Base-by-base conservation (phyloP, 495 filamentous ascomycete species). In the Cryomyces minteri region DNA sequence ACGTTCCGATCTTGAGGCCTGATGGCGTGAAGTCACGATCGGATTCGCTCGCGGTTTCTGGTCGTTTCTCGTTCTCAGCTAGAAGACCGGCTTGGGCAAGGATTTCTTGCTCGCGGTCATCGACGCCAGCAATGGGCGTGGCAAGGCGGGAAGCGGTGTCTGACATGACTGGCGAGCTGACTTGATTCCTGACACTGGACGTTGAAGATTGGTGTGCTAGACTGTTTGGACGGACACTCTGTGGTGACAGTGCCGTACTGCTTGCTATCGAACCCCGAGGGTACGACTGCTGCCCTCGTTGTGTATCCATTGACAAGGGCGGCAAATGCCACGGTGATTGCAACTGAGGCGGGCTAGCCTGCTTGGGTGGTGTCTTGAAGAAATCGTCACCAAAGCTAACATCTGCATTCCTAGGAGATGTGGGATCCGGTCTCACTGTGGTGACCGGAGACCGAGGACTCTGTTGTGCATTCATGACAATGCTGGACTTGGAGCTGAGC, bases 21-120 rank as follows among this genome's bases (percentile, higher is more conserved):
- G 45, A 36, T 30, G 38, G 48, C 11, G 51, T 51, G 32, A 46
- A 51, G 33, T 59, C 60, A 32, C 36, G 44, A 1, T 64, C 18
- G 18, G 18, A 25, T 25, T 25, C 61, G 1, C 57, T 55, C 18
- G 57, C 59, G 12, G 59, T 52, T 28, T 58, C 55, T 2, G 67
- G 56, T 14, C 54, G 61, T 41, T 64, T 63, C 39, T 61, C 64
- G 43, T 67, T 64, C 2, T 63, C 45, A n/a, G 64, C 64, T 25
- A 69, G 44, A n/a, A 69, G 50, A 11, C 67, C 66, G 8, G 62
- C 61, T 52, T 72, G 66, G 42, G 65, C 60, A 5, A 73, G 58
- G 11, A 70, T 43, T n/a, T 66, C 67, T 43, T 72, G 68, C 48
- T 73, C 70, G 18, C 59, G 55, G 4, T 69, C 65, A 43, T 70